phyloP scores from a whole-genome alignment of 2,329 filamentous ascomycete genomes.

The Talaromyces sp. region DNA sequence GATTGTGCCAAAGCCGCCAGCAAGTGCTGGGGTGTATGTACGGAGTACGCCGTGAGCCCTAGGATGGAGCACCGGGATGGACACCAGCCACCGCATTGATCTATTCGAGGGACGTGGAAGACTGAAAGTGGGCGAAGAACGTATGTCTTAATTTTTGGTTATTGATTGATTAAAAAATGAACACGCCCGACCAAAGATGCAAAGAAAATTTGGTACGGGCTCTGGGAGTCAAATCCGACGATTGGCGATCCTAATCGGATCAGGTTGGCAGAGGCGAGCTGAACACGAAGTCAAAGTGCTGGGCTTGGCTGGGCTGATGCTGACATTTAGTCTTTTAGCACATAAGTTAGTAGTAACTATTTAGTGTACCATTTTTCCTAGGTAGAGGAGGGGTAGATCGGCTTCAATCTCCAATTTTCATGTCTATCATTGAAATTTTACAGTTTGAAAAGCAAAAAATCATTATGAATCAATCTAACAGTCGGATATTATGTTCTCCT shows the following conservation, averaged over 20 bases:
- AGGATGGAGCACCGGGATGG: background rate
- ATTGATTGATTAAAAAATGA: background rate
- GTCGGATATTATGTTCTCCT: background rate
- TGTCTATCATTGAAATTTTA: background rate
- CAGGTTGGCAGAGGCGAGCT: constrained; percentile 1
- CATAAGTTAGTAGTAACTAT: background rate
- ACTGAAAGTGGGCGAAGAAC: background rate
- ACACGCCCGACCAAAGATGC: background rate
- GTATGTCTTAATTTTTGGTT: background rate
- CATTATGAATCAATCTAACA: too few relatives aligned
- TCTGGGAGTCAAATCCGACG: background rate
- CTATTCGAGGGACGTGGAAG: background rate
- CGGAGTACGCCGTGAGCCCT: background rate
- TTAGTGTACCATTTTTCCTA: constrained; percentile 1
- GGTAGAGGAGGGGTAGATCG: constrained; percentile 9
- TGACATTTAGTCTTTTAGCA: background rate
- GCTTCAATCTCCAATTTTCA: constrained; percentile 7
- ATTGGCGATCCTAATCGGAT: background rate
- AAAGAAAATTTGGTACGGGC: background rate
- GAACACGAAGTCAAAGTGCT: background rate
- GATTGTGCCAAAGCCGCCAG: background rate
- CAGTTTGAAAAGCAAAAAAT: background rate
- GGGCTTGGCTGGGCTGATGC: background rate
- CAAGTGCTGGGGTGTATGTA: background rate
- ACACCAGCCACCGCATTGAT: constrained; percentile 8